Conservation (phyloP, 345 rosid genomes). For the Citrus maxima region DNA sequence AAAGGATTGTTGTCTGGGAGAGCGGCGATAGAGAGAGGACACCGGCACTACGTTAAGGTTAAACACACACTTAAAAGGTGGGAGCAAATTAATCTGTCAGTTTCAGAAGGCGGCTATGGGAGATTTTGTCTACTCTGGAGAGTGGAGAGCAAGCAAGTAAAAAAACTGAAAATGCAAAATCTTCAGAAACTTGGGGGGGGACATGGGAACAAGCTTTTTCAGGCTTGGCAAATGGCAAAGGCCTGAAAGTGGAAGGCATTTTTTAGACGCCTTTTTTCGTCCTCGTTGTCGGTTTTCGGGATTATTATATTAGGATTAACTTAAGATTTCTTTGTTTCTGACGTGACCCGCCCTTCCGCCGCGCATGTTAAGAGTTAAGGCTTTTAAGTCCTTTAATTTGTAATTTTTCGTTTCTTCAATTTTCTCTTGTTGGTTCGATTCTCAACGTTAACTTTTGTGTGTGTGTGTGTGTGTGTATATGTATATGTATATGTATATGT, state of each 20-base stretch:
- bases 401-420: too few relatives aligned
- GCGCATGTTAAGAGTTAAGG: neutral
- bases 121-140: constrained; percentile 14
- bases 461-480: too few relatives aligned
- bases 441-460: too few relatives aligned
- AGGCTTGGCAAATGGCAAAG: constrained; percentile 2
- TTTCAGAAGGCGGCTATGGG: constrained; percentile 18
- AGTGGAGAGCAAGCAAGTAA: too few relatives aligned
- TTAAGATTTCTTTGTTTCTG: neutral
- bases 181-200: neutral
- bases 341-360: neutral
- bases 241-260: neutral
- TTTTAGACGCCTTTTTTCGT: constrained; percentile 21
- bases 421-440: too few relatives aligned
- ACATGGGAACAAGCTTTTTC: constrained; percentile 15
- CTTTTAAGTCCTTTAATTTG: too few relatives aligned
- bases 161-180: neutral
- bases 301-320: neutral
- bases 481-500: too few relatives aligned
- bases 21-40: neutral
- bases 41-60: too few relatives aligned
- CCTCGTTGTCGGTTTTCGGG: constrained; percentile 26
- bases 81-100: constrained; percentile 30
- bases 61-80: neutral
- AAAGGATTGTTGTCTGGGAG: constrained; percentile 37